Evolutionary conservation across 306 rosid species (phyloP), one percentile per base, ranked within the genome.

Genomic region (Glycyrrhiza uralensis): DNA sequence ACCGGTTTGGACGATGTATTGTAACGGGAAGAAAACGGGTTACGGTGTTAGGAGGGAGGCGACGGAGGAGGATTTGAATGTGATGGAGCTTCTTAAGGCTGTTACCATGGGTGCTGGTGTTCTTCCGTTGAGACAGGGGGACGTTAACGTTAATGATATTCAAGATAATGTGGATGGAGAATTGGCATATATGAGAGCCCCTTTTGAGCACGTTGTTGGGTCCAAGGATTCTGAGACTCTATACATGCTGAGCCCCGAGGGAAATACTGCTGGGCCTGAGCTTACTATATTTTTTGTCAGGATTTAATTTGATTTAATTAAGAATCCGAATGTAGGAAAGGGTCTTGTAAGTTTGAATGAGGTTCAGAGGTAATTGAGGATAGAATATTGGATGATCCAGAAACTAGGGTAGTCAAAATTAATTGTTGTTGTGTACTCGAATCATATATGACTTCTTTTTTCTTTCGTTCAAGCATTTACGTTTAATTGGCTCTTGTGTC

Each of bases 21-120:
- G 90, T 41, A 90, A 93, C 0, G 98, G 97, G 20, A 93, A 93
- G 81, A 93, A 90, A 65, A 71, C 33, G 0, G 98, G 98, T 0
- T 90, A 90, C 12, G 96, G 89, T 2, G 81, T 88, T 6, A 87
- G 50, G 77, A 87, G 96, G 63, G 96, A 88, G 4, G 84, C 97
- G 0, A 46, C 83, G 0, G 96, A 78, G 17, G 96, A 88, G 26
- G 98, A 93, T 7, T 71, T 90, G 20, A 56, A 32, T 7, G 85
- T 87, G 1, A 93, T 93, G 97, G 96, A 93, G 71, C 35, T 81
- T 33, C 90, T 93, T 1, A 87, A 71, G 75, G 82, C 97, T 0
- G 87, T 83, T 15, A 72, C 97, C 0, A 93, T 90, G 98, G 97
- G 97, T 2, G 98, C 93, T 2, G 97, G 96, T 0, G 90, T 93